Percentiles rank a stretch among this genome's conserved stretches.
Evolutionary conservation across 2,329 filamentous ascomycete genomes (phyloP).

Genomic region (Fusarium aywerte): DNA sequence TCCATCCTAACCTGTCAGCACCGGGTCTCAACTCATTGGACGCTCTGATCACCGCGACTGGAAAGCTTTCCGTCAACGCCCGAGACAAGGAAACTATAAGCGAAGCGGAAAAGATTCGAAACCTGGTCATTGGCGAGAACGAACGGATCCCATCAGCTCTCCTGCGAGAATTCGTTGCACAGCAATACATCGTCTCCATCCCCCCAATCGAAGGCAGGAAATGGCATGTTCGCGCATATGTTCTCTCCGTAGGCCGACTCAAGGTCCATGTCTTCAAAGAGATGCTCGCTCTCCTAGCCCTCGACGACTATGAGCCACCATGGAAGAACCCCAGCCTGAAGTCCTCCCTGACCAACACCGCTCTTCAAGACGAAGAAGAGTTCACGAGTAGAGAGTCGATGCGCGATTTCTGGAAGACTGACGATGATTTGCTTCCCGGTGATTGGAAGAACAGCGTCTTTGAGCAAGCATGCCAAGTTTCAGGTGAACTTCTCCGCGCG

Average conservation of each 20-base stretch:
- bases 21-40: slow-evolving; percentile 48
- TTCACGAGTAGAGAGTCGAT: slow-evolving; percentile 49
- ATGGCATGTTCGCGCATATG: slow-evolving; percentile 54
- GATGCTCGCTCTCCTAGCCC: slow-evolving; percentile 51
- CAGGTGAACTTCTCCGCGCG: slow-evolving; percentile 50
- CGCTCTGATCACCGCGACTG: slow-evolving; percentile 46
- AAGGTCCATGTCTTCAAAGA: slow-evolving; percentile 54
- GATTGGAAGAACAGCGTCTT: slow-evolving; percentile 51
- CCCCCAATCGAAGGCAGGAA: slow-evolving; percentile 49
- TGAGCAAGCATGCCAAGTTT: slow-evolving; percentile 50
- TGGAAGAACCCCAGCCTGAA: slow-evolving; percentile 51
- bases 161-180: slow-evolving; percentile 54
- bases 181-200: slow-evolving; percentile 51
- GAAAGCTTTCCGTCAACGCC: slow-evolving; percentile 31
- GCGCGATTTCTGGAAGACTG: slow-evolving; percentile 49
- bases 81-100: neutral
- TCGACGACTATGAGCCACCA: slow-evolving; percentile 51
- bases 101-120: slow-evolving; percentile 8
- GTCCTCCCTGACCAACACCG: slow-evolving; percentile 53
- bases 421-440: slow-evolving; percentile 46
- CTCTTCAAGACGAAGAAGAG: slow-evolving; percentile 51
- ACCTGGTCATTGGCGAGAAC: slow-evolving; percentile 47
- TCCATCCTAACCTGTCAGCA: slow-evolving; percentile 39
- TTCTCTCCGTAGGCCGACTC: slow-evolving; percentile 51
- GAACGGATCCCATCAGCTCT: slow-evolving; percentile 52